phyloP scores from a whole-genome alignment of 1,139 yeast species.

The Petasospora rhodanensis region DNA sequence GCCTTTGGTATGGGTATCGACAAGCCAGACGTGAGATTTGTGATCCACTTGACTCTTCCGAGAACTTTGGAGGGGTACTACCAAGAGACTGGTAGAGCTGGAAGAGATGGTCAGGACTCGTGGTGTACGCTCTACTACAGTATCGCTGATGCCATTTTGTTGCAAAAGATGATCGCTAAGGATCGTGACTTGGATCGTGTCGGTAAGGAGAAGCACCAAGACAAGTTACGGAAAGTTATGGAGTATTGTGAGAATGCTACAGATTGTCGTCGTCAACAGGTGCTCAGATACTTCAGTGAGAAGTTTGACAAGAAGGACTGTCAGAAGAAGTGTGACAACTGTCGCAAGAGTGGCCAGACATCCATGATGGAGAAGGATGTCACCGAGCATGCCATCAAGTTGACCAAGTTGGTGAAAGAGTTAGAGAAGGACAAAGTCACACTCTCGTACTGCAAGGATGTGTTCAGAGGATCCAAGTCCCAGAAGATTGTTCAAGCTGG shows the following conservation, averaged over 20 bases:
- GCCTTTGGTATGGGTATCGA: slow-evolving; percentile 99
- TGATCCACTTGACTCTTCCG: slow-evolving; percentile 85
- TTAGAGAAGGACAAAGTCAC: slow-evolving; percentile 65
- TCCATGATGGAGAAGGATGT: slow-evolving; percentile 59
- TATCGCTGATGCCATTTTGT: slow-evolving; percentile 67
- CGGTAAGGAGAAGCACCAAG: slow-evolving; percentile 73
- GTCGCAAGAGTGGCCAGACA: slow-evolving; percentile 47
- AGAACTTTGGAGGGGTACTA: slow-evolving; percentile 91
- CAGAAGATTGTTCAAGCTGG: slow-evolving; percentile 59
- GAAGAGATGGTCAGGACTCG: slow-evolving; percentile 83
- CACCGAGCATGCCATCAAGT: slow-evolving; percentile 57
- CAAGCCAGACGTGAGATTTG: slow-evolving; percentile 91
- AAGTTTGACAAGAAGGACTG: slow-evolving; percentile 66
- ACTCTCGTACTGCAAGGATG: slow-evolving; percentile 74
- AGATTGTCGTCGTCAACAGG: slow-evolving; percentile 88
- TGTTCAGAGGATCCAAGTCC: slow-evolving; percentile 70
- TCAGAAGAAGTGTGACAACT: slow-evolving; percentile 78
- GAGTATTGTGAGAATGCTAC: slow-evolving; percentile 89
- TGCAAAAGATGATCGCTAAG: slow-evolving; percentile 72
- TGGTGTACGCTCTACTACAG: slow-evolving; percentile 80
- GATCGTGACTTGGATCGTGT: slow-evolving; percentile 63
- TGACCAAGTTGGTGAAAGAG: slow-evolving; percentile 53
- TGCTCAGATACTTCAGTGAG: slow-evolving; percentile 86
- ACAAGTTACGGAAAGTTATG: slow-evolving; percentile 75
- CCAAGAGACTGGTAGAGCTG: slow-evolving; percentile 99